Base-by-base conservation (phyloP, 2,329 filamentous ascomycete species). In the Xylaria sp. region DNA sequence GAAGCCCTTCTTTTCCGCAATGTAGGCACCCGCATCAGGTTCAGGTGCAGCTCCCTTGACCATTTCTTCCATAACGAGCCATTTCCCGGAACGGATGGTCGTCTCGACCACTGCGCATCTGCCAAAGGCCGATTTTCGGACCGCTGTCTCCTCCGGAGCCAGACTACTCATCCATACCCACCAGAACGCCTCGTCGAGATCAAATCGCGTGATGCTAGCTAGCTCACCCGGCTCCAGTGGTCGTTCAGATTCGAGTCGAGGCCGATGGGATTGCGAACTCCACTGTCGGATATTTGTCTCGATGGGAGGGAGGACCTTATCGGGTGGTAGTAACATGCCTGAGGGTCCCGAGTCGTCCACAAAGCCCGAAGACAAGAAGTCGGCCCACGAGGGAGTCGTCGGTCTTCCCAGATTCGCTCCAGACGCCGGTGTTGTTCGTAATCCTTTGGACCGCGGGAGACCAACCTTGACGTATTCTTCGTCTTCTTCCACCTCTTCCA, bases 91-190 rank as follows among this genome's bases (percentile, higher is more conserved):
- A 47, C 86, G 84, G 67, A 98, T 96, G 15, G 87, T 84, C 0
- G 96, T 98, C 79, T 99, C 96, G 51, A 98, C 87, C 44, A 99
- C 86, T 22, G 96, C 93, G 75, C 96, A 99, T 69, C 96, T 88
- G 42, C 96, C 96, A 77, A 99, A 99, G 0, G 94, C 93, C 5
- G 94, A 91, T 78, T 99, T 99, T 67, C 96, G 89, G 53, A 90
- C 86, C 0, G 89, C 80, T 0, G 94, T 92, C 81, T 99, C 96
- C 75, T 99, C 96, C 0, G 90, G 92, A 1, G 95, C 94, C 74
- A 99, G 82, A 84, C 95, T 98, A 73, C 89, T 96, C 86, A 99
- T 98, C 96, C 96, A 99, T 3, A 98, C 96, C 95, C 96, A 98
- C 96, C 96, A 99, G 79, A 99, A 99, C 1, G 94, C 91, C 77